Evolutionary conservation across 805 yeast species (phyloP), one percentile per base, ranked within the genome.

Genomic region (Lachancea sp.): DNA sequence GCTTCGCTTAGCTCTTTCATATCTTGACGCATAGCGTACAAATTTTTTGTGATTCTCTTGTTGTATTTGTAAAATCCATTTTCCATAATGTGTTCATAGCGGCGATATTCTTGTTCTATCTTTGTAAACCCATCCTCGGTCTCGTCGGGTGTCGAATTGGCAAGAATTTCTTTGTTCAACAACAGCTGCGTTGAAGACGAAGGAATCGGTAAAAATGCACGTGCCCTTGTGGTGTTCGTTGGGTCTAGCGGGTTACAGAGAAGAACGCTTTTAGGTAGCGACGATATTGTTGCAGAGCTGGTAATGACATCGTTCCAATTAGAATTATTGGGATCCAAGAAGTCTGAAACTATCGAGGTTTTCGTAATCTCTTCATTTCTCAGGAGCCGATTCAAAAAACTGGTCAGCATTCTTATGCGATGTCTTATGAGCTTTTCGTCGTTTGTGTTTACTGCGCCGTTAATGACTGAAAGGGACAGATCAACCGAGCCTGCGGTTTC

Each of bases 181-280:
- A 52, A 26, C 2, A 54, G 37, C 34, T 58, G 62, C 1, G 60
- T 45, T 3, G 64, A 46, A 8, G 58, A 51, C 10, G 56, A 46
- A 2, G 66, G 63, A 10, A 60, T 51, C 8, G 69, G 68, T 41
- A 65, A 47, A 12, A 54, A 58, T 12, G 60, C 57, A 46, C 63
- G 64, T n/a, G 61, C 55, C 46, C 59, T 50, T 1, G 66, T 59
- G 2, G 67, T 63, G 42, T 59, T 62, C 1, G 66, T 57, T 12
- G 69, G 67, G 51, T 65, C 67, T 36, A 56, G 39, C 9, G 69
- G 69, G 31, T 65, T 62, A 22, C 67, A 60, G 27, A 62, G 64
- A 10, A 63, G 45, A 10, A 57, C 55, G 41, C 57, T 63, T 36
- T 58, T 62, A 5, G 65, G 64, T 29, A 65, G 42, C 3, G 62